A percentile compares a stretch with the other conserved stretches of the same genome.
Evolutionary conservation across 2,329 filamentous ascomycete species (phyloP).

Genomic region (Sclerotinia glacialis): DNA sequence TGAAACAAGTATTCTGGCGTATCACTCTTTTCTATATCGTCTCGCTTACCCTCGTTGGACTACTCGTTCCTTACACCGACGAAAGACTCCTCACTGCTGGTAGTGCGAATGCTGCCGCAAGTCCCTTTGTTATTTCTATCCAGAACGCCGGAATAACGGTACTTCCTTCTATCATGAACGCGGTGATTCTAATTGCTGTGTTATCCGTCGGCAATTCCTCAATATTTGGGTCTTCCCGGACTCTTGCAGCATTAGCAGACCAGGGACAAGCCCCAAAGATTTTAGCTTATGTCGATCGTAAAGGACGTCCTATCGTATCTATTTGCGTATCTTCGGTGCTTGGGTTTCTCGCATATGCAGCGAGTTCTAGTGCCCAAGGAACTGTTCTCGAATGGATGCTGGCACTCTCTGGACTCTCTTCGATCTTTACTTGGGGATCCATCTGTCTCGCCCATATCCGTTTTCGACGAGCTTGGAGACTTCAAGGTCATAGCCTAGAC

Average conservation of each 20-base stretch:
- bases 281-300: slow-evolving; percentile 77
- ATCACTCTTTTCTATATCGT: slow-evolving; percentile 89
- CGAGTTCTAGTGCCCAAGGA: slow-evolving; percentile 53
- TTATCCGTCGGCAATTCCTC: slow-evolving; percentile 89
- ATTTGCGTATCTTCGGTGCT: slow-evolving; percentile 65
- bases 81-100: slow-evolving; percentile 56
- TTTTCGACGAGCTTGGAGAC: slow-evolving; percentile 77
- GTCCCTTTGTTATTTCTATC: slow-evolving; percentile 92
- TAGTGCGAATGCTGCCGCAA: slow-evolving; percentile 68
- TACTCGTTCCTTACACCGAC: slow-evolving; percentile 75
- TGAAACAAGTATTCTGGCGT: slow-evolving; percentile 95
- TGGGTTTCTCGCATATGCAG: slow-evolving; percentile 76
- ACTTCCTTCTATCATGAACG: slow-evolving; percentile 87
- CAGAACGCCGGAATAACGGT: slow-evolving; percentile 76
- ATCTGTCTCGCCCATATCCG: slow-evolving; percentile 92
- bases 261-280: slow-evolving; percentile 77
- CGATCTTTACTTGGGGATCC: slow-evolving; percentile 76
- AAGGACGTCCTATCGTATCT: slow-evolving; percentile 73
- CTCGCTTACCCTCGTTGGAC: slow-evolving; percentile 73
- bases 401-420: slow-evolving; percentile 68
- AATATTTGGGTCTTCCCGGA: slow-evolving; percentile 87
- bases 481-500: slow-evolving; percentile 64
- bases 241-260: slow-evolving; percentile 83
- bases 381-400: slow-evolving; percentile 77
- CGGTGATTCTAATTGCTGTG: slow-evolving; percentile 88